A percentile compares a stretch with the other conserved stretches of the same genome.
Evolutionary conservation across 2,329 filamentous ascomycete genomes (phyloP).

Genomic region (Sporothrix luriei): DNA sequence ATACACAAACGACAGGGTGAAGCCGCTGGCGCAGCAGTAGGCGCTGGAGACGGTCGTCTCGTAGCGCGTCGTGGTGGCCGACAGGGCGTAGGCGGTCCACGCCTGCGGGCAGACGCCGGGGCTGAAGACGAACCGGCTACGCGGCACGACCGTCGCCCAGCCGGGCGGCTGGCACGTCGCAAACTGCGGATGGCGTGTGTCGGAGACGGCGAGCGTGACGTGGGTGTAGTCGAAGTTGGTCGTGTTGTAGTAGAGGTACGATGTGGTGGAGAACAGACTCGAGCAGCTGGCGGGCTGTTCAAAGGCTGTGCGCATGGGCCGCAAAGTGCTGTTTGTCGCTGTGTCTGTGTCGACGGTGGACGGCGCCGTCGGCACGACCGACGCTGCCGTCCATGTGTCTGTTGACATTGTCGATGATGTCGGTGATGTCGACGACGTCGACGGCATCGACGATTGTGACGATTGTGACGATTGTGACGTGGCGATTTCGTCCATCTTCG

Average conservation of each 20-base stretch:
- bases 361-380: neutral
- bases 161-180: neutral
- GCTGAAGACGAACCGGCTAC: neutral
- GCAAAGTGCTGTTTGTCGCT: neutral
- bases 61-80: neutral
- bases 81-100: neutral
- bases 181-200: slow-evolving; percentile 1
- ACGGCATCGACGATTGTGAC: no score
- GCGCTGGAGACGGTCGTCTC: neutral
- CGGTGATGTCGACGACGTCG: neutral
- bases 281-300: neutral
- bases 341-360: neutral
- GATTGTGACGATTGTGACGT: no score
- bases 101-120: neutral
- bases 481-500: no score
- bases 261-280: neutral
- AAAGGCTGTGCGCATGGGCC: neutral
- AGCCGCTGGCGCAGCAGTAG: neutral
- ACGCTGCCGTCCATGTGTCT: neutral
- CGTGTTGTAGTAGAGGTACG: neutral
- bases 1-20: neutral
- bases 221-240: neutral
- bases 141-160: neutral
- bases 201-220: neutral
- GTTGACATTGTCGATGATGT: neutral